These are phyloP conservation scores for Paspalum vaginatum DNA, from an alignment of 176 grass and related monocot genomes.

Conservation along the genomic window DNA sequence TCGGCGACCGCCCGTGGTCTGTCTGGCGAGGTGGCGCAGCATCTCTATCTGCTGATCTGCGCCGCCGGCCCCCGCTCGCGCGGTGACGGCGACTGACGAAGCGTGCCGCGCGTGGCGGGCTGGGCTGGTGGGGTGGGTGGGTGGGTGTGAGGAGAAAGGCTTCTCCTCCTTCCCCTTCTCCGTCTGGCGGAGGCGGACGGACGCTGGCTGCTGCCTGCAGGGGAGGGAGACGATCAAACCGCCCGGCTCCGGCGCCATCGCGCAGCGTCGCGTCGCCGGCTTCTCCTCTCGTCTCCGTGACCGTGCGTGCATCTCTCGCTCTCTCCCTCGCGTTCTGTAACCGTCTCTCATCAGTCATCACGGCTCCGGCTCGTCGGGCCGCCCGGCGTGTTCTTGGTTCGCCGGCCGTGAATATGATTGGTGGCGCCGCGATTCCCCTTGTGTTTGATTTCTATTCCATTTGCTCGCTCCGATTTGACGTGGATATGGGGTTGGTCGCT, in stretches of 20 bases:
- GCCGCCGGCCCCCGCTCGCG: background rate
- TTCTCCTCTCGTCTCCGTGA: background rate
- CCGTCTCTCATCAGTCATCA: background rate
- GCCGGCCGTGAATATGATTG: background rate
- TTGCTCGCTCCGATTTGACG: constrained; percentile 5
- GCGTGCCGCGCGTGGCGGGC: background rate
- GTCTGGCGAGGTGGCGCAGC: background rate
- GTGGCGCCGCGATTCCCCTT: background rate
- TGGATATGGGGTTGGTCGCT: background rate
- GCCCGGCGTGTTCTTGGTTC: no score
- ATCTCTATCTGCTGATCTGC: background rate
- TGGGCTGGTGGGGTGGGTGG: background rate
- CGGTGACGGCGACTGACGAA: background rate
- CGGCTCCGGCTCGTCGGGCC: no score
- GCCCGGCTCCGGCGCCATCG: background rate
- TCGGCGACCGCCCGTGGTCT: background rate
- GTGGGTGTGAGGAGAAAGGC: background rate
- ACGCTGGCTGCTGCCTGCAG: no score
- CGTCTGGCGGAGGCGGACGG: background rate
- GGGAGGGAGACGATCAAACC: background rate
- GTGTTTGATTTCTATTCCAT: constrained; percentile 5
- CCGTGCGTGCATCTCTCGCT: constrained; percentile 10
- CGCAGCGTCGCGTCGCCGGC: background rate
- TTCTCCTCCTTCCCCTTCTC: background rate
- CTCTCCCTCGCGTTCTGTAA: background rate